Percentiles rank a stretch among this genome's conserved stretches.
phyloP scores from a whole-genome alignment of 1,139 yeast genomes.

The Kodamaea fungicola region DNA sequence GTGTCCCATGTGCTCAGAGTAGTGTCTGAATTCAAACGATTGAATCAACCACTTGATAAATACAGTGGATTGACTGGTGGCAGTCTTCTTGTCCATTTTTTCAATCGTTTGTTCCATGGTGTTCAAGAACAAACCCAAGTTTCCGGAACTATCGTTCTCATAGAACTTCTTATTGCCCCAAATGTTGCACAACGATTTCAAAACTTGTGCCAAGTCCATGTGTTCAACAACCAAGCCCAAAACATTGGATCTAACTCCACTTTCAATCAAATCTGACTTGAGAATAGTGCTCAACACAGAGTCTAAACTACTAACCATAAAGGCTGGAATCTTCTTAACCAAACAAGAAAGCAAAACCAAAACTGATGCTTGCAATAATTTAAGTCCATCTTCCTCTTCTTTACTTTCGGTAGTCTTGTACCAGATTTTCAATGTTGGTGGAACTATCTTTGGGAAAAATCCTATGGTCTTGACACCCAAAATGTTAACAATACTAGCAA shows the following conservation, averaged over 20 bases:
- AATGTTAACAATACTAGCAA: slow-evolving; percentile 64
- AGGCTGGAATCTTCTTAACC: slow-evolving; percentile 82
- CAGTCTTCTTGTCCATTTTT: slow-evolving; percentile 67
- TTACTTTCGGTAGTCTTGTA: slow-evolving; percentile 16
- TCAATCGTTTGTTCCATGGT: slow-evolving; percentile 65
- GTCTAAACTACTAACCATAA: slow-evolving; percentile 67
- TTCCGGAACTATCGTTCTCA: slow-evolving; percentile 42
- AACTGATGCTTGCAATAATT: slow-evolving; percentile 59
- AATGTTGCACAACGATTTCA: slow-evolving; percentile 57
- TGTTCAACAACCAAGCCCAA: slow-evolving; percentile 62
- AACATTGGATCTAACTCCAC: slow-evolving; percentile 61
- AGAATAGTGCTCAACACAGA: slow-evolving; percentile 59
- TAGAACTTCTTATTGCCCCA: slow-evolving; percentile 49
- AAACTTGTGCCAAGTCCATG: slow-evolving; percentile 61
- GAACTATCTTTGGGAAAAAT: slow-evolving; percentile 77
- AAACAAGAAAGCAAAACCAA: slow-evolving; percentile 71
- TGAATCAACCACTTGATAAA: slow-evolving; percentile 70
- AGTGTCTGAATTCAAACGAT: slow-evolving; percentile 64
- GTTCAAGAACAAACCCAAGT: slow-evolving; percentile 70
- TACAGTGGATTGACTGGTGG: slow-evolving; percentile 64
- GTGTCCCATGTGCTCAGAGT: slow-evolving; percentile 32
- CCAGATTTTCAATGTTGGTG: slow-evolving; percentile 67
- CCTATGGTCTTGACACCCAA: slow-evolving; percentile 88
- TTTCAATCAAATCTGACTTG: slow-evolving; percentile 54
- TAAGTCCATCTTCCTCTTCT: slow-evolving; percentile 17